These are phyloP conservation scores for Chaetomium sp. DNA, from an alignment of 2,329 filamentous ascomycete genomes.

Conservation along the genomic window DNA sequence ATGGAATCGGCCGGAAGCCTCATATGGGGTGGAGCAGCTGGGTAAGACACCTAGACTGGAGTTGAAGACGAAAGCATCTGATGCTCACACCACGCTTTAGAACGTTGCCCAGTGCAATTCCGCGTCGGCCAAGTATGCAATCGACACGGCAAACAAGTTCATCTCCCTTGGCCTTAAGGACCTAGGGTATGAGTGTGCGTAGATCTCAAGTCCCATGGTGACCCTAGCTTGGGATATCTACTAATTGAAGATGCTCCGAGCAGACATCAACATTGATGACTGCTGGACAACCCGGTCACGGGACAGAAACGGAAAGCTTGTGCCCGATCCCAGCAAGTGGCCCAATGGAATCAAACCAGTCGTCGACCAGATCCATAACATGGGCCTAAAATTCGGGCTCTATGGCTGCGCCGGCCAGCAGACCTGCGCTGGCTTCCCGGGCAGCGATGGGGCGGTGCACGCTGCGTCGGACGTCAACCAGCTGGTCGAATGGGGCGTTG, in stretches of 20 bases:
- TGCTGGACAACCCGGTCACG: conserved; percentile 28
- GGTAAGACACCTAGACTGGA: conserved; percentile 5
- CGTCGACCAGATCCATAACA: conserved; percentile 28
- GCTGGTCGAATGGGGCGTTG: conserved; percentile 30
- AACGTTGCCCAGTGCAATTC: conserved; percentile 29
- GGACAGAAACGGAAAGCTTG: conserved; percentile 24
- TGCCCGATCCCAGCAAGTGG: conserved; percentile 31
- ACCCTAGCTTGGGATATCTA: not conserved
- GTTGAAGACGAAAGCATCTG: too few species aligned
- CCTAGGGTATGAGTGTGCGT: conserved; percentile 28
- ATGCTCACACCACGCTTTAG: not conserved
- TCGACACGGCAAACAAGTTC: conserved; percentile 27
- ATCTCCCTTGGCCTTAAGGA: conserved; percentile 30
- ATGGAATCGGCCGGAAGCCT: conserved; percentile 25
- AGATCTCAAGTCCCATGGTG: too few species aligned
- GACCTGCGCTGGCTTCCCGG: conserved; percentile 32
- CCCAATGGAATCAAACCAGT: conserved; percentile 31
- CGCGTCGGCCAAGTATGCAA: conserved; percentile 25
- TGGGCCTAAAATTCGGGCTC: conserved; percentile 32
- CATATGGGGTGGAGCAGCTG: conserved; percentile 31
- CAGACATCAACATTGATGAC: conserved; percentile 34
- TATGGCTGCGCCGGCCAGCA: conserved; percentile 31
- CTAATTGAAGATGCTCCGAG: not conserved
- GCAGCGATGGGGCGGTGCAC: conserved; percentile 21
- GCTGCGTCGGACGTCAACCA: conserved; percentile 25